Base-by-base conservation (phyloP, 2,329 filamentous ascomycete species). In the Beauveria bassiana region DNA sequence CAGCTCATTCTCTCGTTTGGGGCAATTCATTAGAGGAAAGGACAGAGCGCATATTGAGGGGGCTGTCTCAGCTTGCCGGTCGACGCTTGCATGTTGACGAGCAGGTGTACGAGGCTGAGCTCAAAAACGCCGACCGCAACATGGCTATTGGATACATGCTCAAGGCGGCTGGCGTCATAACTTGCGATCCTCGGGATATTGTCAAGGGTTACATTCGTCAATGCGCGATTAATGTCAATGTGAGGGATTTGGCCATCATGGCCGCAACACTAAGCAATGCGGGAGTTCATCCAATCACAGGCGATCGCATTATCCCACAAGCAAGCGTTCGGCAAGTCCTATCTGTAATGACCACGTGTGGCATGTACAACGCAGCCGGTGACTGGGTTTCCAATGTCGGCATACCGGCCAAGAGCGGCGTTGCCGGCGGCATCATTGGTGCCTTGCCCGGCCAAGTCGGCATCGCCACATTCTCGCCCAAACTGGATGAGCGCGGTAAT, bases 281-380 rank as follows among this genome's bases (percentile, higher is more conserved):
- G 1, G 74, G 74, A 6, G 67, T 72, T 3, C 71, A 76, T 28
- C 74, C 74, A 1, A 59, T 68, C 6, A 72, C 70, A 0, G 68
- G 68, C 1, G 72, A 75, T 16, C 51, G 31, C 10, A 70, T 76
- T 14, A 75, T 76, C 12, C 71, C 73, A 0, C 71, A 73, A 3
- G 63, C 65, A 3, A 75, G 71, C 54, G 73, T 75, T 1, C 70
- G 74, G 8, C 74, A 76, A 50, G 73, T 76, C 0, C 67, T 76
- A 2, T 76, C 74, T 9, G 70, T 76, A 60, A 76, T 76, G 73
- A 75, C 74, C 0, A 76, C 74, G 1, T 76, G 74, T 49, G 73
- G 74, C 34, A 76, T 76, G 73, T 76, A 76, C 64, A 69, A 75
- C 64, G 71, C 72, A n/a, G 73, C 73, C 0, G 73, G 73, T 5